Percentiles rank a stretch among this genome's conserved stretches.
phyloP scores from a whole-genome alignment of 306 rosid species.

The Oxytropis ochrocephala region DNA sequence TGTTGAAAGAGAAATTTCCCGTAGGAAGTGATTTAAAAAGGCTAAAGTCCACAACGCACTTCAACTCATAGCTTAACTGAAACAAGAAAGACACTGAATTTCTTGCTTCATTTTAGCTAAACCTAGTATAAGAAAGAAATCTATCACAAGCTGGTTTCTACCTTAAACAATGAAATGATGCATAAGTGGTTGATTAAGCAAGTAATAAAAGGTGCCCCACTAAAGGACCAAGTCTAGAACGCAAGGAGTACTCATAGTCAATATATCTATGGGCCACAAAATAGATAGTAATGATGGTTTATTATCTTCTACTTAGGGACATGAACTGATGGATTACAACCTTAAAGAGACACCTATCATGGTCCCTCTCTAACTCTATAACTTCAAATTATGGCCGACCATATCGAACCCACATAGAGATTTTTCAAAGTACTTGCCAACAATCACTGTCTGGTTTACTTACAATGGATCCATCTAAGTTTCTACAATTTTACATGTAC shows the following conservation, averaged over 20 bases:
- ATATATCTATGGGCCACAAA: slow-evolving; percentile 28
- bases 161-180: slow-evolving; percentile 37
- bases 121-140: slow-evolving; percentile 18
- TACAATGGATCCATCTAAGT: neutral
- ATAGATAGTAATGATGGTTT: slow-evolving; percentile 22
- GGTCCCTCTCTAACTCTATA: slow-evolving; percentile 2
- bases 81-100: slow-evolving; percentile 30
- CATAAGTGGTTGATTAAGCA: slow-evolving; percentile 28
- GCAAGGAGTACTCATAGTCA: slow-evolving; percentile 26
- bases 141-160: slow-evolving; percentile 22
- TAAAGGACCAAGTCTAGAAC: slow-evolving; percentile 14
- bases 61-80: slow-evolving; percentile 19
- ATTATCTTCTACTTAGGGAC: slow-evolving; percentile 19
- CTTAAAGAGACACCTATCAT: slow-evolving; percentile 35
- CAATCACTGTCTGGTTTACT: slow-evolving; percentile 27
- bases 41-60: slow-evolving; percentile 30
- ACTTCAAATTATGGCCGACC: slow-evolving; percentile 37
- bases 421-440: slow-evolving; percentile 27
- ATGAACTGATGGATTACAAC: slow-evolving; percentile 29
- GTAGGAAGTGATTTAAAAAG: slow-evolving; percentile 29
- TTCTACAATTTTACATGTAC: slow-evolving; percentile 10
- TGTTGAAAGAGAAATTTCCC: slow-evolving; percentile 19
- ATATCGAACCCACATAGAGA: slow-evolving; percentile 24
- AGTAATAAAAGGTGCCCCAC: slow-evolving; percentile 21
- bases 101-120: slow-evolving; percentile 25